Base-by-base conservation (phyloP, 2,329 filamentous ascomycete species). In the Phyllosticta ampelicida region DNA sequence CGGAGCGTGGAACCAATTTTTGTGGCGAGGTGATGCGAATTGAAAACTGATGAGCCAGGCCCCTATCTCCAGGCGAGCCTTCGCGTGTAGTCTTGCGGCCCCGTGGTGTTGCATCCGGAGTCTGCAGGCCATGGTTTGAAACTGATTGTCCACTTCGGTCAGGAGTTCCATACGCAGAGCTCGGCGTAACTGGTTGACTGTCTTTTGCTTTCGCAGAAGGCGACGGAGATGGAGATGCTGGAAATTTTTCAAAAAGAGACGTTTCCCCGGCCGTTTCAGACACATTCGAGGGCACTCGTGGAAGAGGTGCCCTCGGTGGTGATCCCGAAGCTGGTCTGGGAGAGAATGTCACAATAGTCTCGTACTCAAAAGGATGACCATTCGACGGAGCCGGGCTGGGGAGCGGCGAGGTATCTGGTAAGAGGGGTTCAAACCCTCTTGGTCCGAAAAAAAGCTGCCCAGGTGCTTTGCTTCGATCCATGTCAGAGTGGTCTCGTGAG, bases 281-380 rank as follows among this genome's bases (percentile, higher is more conserved):
- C n/a, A 44, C 19, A 5, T n/a, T 13, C 9, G 30, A 44, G 11
- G 56, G 48, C 11, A 58, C 53, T 9, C 51, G 56, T 20, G 56
- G 56, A 18, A 58, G 52, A 2, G 56, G 56, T 3, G 52, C 49
- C n/a, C 54, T 36, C n/a, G 56, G 56, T 11, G 56, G 56, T 28
- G 53, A 36, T 18, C 28, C 50, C 3, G 56, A 58, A 18, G 44
- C 56, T 11, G 48, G 52, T 3, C 48, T 54, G 3, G 56, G 52
- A 26, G 51, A 52, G n/a, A 58, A 54, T n/a, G 54, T 51, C n/a
- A 58, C 49, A 5, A 44, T 36, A 9, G 19, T 13, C 8, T 58
- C 56, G 20, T 58, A 58, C 20, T 58, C 56, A 28, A 58, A 58
- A 13, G 56, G 36, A 18, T 51, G 49, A 10, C 49, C 50, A 20